Evolutionary conservation across 352 stramenopile genomes (phyloP), one percentile per base, ranked within the genome.

Genomic region (Phytophthora crassamura): DNA sequence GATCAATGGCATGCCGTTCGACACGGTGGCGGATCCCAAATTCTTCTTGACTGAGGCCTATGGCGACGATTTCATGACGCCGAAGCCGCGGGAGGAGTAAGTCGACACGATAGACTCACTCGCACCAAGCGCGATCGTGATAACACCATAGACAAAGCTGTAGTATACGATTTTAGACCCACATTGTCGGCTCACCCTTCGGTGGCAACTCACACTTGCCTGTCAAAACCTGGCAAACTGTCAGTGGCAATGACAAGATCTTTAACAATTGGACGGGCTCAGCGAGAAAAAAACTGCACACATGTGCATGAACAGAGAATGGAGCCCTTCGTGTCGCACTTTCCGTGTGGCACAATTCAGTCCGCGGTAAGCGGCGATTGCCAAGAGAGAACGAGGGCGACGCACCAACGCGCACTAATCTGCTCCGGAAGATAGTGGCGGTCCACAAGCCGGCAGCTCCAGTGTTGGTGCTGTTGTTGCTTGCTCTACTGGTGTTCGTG

Each of bases 11-110:
- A 42, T 67, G 40, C n/a, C 52, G 5, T 76, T 76, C 46, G 69
- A 78, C 15, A 78, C 69, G 18, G 52, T 80, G 40, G 39, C 48
- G 1, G 72, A 80, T 45, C 68, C 69, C 4, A 42, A 61, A 18
- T 69, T 68, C 35, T 78, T 80, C 35, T 48, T 80, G 16, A 54
- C 7, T 11, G 34, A 60, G 16, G 72, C 72, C 47, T 80, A 80
- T 18, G 72, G 72, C 28, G 49, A 64, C 6, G 56, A 64, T 16
- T 78, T 74, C 61, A 68, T 80, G 64, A 64, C 54, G 3, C 72
- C 72, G 1, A 66, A 60, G 7, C 48, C 22, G 10, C 51, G 51
- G 11, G 47, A 43, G 33, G 4, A 47, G 0, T 32, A 32, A 25
- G 39, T 16, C n/a, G 42, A 12, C 14, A 47, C 10, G 49, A 34